Conservation (phyloP, 148 eudicot genomes). For the Cornus suecica region DNA sequence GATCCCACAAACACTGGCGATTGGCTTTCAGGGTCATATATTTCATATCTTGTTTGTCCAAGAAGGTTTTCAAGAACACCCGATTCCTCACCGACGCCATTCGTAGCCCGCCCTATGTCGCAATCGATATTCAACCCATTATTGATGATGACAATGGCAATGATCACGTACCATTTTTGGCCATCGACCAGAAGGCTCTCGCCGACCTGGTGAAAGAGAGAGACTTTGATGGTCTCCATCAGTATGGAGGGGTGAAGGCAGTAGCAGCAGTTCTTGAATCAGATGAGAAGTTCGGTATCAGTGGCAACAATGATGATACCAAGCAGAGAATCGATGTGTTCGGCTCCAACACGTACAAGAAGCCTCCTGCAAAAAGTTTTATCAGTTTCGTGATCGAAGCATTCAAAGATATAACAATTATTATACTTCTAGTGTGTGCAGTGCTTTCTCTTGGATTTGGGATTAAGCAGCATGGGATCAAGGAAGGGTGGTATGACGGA, state of each 20-base stretch:
- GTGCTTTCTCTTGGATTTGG: too few relatives aligned
- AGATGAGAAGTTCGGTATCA: not conserved
- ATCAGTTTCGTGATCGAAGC: not conserved
- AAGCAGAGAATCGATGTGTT: too few relatives aligned
- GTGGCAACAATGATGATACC: not conserved
- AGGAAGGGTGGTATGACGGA: slow-evolving; percentile 56
- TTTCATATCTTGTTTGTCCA: not conserved
- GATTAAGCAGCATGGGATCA: slow-evolving; percentile 21
- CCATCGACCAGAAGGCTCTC: not conserved
- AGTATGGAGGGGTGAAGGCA: not conserved
- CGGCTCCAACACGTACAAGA: too few relatives aligned
- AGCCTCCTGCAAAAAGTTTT: too few relatives aligned
- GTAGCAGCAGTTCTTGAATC: not conserved
- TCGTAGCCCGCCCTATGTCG: not conserved
- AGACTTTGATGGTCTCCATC: not conserved
- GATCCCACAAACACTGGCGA: not conserved
- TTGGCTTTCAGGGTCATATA: not conserved
- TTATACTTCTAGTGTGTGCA: not conserved
- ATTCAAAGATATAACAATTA: not conserved
- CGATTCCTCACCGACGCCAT: not conserved
- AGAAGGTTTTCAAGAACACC: not conserved
- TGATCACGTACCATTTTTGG: not conserved
- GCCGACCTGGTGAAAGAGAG: not conserved
- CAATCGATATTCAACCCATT: too few relatives aligned
- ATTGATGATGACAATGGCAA: too few relatives aligned